Conservation (phyloP, 2,329 filamentous ascomycete species). For the Talaromyces sp. region DNA sequence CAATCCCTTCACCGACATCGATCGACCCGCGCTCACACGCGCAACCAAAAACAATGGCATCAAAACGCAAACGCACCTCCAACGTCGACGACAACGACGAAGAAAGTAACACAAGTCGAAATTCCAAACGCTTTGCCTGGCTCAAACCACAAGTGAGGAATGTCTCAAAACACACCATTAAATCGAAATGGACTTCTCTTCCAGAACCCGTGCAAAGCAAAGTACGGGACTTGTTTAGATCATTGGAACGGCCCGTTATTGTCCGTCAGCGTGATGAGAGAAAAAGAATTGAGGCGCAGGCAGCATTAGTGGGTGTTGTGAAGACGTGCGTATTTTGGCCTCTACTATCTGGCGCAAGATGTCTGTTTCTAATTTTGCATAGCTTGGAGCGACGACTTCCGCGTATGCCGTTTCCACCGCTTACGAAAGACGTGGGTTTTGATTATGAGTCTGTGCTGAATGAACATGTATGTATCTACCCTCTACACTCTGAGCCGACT, state of each 20-base stretch:
- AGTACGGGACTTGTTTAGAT: slow-evolving; percentile 40
- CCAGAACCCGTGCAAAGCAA: slow-evolving; percentile 42
- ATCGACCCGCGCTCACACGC: neutral
- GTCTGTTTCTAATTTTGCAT: neutral
- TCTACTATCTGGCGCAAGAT: neutral
- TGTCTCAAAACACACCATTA: slow-evolving; percentile 42
- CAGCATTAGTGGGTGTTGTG: slow-evolving; percentile 39
- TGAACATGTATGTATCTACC: slow-evolving; percentile 38
- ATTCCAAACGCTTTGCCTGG: slow-evolving; percentile 35
- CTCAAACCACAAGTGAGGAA: slow-evolving; percentile 41
- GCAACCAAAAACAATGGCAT: neutral
- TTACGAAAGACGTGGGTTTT: slow-evolving; percentile 41
- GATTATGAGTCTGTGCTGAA: slow-evolving; percentile 43
- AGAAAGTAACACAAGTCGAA: slow-evolving; percentile 20
- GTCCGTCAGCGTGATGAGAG: slow-evolving; percentile 41
- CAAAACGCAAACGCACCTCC: slow-evolving; percentile 1
- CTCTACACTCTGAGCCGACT: too few species aligned
- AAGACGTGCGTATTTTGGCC: slow-evolving; percentile 34
- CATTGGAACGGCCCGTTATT: slow-evolving; percentile 43
- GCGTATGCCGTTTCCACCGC: slow-evolving; percentile 46
- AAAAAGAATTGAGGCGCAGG: slow-evolving; percentile 42
- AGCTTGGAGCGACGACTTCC: slow-evolving; percentile 42
- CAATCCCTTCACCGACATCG: neutral
- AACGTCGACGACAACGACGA: neutral
- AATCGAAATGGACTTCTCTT: slow-evolving; percentile 45